Conservation (phyloP, 1,139 yeast genomes). For the Suhomyces bolitotheri region DNA sequence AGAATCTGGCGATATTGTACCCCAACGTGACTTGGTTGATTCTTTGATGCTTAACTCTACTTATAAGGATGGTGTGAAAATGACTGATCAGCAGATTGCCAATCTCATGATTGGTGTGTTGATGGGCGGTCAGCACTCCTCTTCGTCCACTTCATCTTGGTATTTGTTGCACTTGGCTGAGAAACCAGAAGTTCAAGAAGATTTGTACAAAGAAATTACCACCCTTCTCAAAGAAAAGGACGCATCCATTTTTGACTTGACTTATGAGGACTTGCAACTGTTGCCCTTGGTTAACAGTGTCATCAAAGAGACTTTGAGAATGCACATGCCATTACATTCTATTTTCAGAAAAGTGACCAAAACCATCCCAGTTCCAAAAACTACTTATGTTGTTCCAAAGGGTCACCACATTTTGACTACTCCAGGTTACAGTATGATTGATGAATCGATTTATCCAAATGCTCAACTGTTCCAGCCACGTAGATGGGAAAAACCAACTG, state of each 20-base stretch:
- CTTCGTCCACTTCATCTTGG: slow-evolving; percentile 97
- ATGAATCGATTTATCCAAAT: slow-evolving; percentile 74
- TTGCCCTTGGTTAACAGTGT: slow-evolving; percentile 80
- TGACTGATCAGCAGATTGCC: slow-evolving; percentile 96
- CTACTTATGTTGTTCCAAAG: slow-evolving; percentile 78
- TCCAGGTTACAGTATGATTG: slow-evolving; percentile 87
- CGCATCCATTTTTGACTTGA: slow-evolving; percentile 50
- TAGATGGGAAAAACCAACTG: slow-evolving; percentile 67
- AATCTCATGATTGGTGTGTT: slow-evolving; percentile 90
- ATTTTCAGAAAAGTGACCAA: slow-evolving; percentile 87
- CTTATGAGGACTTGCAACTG: slow-evolving; percentile 80
- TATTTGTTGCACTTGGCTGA: slow-evolving; percentile 86
- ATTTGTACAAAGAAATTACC: slow-evolving; percentile 71
- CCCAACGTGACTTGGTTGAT: slow-evolving; percentile 86
- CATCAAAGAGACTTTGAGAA: slow-evolving; percentile 89
- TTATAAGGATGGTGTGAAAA: slow-evolving; percentile 88
- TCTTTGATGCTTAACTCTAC: slow-evolving; percentile 78
- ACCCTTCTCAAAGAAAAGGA: slow-evolving; percentile 52
- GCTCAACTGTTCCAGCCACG: slow-evolving; percentile 74
- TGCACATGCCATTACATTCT: slow-evolving; percentile 96
- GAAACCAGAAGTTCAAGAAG: slow-evolving; percentile 79
- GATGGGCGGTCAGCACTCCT: slow-evolving; percentile 99
- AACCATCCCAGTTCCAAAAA: slow-evolving; percentile 76
- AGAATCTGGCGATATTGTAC: slow-evolving; percentile 64
- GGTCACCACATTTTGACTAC: slow-evolving; percentile 90